A percentile compares a stretch with the other conserved stretches of the same genome.
Evolutionary conservation across 805 yeast genomes (phyloP).

Genomic region (Wickerhamiella kazuoi): DNA sequence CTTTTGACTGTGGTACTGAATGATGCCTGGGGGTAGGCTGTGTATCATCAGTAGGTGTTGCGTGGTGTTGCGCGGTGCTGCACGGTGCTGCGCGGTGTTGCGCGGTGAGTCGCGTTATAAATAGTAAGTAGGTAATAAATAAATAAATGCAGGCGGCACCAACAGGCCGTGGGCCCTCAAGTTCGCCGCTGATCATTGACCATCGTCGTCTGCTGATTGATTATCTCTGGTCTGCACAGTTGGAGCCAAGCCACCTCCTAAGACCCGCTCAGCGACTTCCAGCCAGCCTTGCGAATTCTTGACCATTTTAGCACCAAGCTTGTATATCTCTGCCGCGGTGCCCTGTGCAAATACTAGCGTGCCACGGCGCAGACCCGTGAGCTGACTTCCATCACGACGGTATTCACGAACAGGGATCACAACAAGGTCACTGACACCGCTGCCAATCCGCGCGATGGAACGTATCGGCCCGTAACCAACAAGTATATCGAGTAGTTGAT

Average conservation of each 20-base stretch:
- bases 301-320: conserved; percentile 1
- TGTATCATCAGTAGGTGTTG: too few relatives aligned
- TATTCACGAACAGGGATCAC: conserved; percentile 17
- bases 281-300: conserved; percentile 3
- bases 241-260: background rate
- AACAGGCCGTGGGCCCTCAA: background rate
- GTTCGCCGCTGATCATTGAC: background rate
- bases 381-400: conserved; percentile 3
- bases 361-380: conserved; percentile 5
- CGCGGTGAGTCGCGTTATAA: background rate
- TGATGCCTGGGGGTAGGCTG: too few relatives aligned
- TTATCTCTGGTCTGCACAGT: too few relatives aligned
- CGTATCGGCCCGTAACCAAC: conserved; percentile 73
- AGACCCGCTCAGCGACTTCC: background rate
- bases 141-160: background rate
- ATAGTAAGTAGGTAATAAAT: too few relatives aligned
- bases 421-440: conserved; percentile 58
- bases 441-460: conserved; percentile 58
- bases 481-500: conserved; percentile 63
- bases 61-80: too few relatives aligned
- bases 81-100: too few relatives aligned
- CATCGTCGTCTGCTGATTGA: too few relatives aligned
- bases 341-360: conserved; percentile 2
- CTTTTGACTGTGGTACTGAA: too few relatives aligned
- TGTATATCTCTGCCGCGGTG: conserved; percentile 4